Conservation (phyloP, 1,139 yeast genomes). For the Petasospora rhodanensis region DNA sequence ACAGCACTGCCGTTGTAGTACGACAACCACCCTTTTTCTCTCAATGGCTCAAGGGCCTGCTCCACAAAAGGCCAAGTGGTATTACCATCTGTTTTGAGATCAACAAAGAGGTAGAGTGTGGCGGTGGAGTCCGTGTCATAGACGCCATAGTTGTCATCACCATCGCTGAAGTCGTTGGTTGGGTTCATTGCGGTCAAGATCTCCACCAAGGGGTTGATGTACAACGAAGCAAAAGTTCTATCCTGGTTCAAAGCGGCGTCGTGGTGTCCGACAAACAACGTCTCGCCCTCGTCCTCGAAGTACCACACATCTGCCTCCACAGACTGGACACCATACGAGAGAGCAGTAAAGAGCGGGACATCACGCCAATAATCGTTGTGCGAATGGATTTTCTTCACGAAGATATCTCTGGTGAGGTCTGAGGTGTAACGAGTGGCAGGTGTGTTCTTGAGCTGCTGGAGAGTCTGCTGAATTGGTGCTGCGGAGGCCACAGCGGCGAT, state of each 20-base stretch:
- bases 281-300: conserved; percentile 31
- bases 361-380: conserved; percentile 78
- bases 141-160: conserved; percentile 43
- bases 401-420: conserved; percentile 23
- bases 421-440: conserved; percentile 16
- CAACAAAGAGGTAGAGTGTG: conserved; percentile 46
- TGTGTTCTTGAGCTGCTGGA: conserved; percentile 9
- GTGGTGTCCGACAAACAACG: conserved; percentile 66
- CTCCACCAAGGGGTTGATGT: conserved; percentile 49
- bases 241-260: conserved; percentile 41
- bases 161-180: conserved; percentile 16
- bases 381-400: conserved; percentile 44
- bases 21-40: conserved; percentile 37
- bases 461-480: conserved; percentile 18
- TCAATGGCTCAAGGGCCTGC: conserved; percentile 34
- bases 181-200: conserved; percentile 42
- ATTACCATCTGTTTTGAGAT: conserved; percentile 42
- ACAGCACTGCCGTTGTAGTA: conserved; percentile 28
- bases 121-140: conserved; percentile 38
- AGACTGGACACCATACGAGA: conserved; percentile 56
- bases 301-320: conserved; percentile 74
- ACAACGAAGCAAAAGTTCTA: conserved; percentile 47
- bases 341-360: conserved; percentile 59
- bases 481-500: conserved; percentile 5
- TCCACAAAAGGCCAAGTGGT: conserved; percentile 34